phyloP scores from a whole-genome alignment of 108 stramenopile genomes.

The Skeletonema grethae region DNA sequence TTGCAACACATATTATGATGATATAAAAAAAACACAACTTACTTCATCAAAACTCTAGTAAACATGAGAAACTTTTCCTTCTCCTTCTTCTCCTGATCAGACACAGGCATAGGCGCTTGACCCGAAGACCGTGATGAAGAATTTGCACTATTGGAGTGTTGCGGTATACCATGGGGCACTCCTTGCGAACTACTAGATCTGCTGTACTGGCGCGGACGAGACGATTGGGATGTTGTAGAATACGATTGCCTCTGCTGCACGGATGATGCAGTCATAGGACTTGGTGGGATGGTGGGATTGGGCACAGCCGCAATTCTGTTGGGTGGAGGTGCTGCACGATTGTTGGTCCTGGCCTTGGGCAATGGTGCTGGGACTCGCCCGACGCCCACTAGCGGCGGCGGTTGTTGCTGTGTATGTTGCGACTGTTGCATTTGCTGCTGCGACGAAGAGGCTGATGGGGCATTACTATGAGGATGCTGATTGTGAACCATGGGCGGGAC shows the following conservation, averaged over 20 bases:
- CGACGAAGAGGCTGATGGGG: constrained; percentile 1
- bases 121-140: neutral
- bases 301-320: constrained; percentile 19
- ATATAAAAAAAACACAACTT: constrained; percentile 10
- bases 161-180: neutral
- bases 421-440: constrained; percentile 11
- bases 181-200: too few relatives aligned
- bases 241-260: neutral
- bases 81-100: constrained; percentile 51
- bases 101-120: neutral
- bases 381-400: constrained; percentile 9
- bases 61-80: constrained; percentile 88
- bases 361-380: constrained; percentile 1
- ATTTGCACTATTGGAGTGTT: constrained; percentile 3
- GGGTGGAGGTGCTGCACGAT: constrained; percentile 11
- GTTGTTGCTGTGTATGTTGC: constrained; percentile 10
- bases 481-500: constrained; percentile 29
- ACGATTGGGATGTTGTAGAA: constrained; percentile 12
- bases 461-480: constrained; percentile 7
- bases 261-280: constrained; percentile 4
- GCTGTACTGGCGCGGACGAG: constrained; percentile 19
- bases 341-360: neutral
- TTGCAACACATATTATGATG: too few relatives aligned
- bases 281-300: constrained; percentile 1
- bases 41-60: constrained; percentile 83